phyloP scores from a whole-genome alignment of 2,329 filamentous ascomycete genomes.

The Sporothrix pseudoabietina region DNA sequence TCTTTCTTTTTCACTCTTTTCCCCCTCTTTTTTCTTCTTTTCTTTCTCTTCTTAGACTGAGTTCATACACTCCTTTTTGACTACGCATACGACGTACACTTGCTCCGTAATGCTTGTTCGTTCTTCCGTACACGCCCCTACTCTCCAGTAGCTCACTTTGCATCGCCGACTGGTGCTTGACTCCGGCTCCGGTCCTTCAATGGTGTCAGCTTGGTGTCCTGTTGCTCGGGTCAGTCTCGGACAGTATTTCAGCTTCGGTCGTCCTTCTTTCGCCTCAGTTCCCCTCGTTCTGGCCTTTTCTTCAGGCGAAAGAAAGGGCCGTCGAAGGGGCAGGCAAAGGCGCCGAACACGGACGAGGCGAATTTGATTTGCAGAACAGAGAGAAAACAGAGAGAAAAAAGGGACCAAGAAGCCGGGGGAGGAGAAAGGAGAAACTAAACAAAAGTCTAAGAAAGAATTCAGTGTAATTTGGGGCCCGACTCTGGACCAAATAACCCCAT shows the following conservation, averaged over 20 bases:
- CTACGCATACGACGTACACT: background rate
- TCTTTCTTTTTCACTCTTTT: too few relatives aligned
- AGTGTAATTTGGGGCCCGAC: background rate
- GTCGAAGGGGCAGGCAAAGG: background rate
- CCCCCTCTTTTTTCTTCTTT: too few relatives aligned
- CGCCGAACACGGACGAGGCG: background rate
- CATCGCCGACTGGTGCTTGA: background rate
- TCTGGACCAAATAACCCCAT: background rate
- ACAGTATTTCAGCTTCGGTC: background rate
- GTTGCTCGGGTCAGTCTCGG: background rate
- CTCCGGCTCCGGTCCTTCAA: background rate
- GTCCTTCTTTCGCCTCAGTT: background rate
- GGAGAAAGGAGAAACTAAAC: background rate
- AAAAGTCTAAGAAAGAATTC: background rate
- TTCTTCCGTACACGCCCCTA: conserved; percentile 1
- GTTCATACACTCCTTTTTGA: too few relatives aligned
- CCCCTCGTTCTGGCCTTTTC: too few relatives aligned
- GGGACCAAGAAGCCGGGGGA: background rate
- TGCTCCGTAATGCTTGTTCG: background rate
- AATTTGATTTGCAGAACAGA: background rate
- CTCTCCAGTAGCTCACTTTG: background rate
- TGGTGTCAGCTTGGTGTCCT: background rate
- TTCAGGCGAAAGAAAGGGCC: background rate
- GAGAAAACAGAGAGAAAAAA: too few relatives aligned
- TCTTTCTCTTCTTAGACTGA: too few relatives aligned